Evolutionary conservation across 140 eudicot species (phyloP).

Genomic region (Senecio squalidus): DNA sequence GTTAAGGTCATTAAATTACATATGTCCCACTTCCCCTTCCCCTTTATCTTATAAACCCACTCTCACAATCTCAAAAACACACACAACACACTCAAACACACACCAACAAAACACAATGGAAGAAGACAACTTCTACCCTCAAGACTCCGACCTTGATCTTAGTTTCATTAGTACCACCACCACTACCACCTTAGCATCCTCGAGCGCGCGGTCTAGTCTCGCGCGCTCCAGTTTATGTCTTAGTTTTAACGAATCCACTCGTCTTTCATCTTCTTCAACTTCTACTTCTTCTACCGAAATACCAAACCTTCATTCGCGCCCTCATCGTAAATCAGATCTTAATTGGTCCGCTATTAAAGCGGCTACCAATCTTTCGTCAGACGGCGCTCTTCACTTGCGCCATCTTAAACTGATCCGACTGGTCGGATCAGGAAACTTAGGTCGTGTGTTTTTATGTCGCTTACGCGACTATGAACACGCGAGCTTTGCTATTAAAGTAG

Average conservation of each 20-base stretch:
- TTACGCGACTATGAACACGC: conserved; percentile 79
- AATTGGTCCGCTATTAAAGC: conserved; percentile 78
- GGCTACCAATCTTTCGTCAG: conserved; percentile 69
- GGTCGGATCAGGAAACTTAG: conserved; percentile 88
- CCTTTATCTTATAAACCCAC: conserved; percentile 14
- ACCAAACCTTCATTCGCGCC: conserved; percentile 54
- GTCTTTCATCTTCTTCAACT: conserved; percentile 44
- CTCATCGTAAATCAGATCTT: conserved; percentile 66
- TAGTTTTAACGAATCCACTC: conserved; percentile 77
- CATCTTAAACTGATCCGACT: conserved; percentile 86
- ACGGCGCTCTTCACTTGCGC: conserved; percentile 72
- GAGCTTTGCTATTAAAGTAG: conserved; percentile 78
- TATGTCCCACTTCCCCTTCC: conserved; percentile 28
- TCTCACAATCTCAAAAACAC: background rate
- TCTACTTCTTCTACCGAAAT: conserved; percentile 32
- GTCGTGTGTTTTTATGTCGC: conserved; percentile 86
- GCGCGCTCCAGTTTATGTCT: conserved; percentile 82
- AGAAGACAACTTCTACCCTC: conserved; percentile 28
- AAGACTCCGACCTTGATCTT: conserved; percentile 68
- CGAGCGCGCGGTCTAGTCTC: conserved; percentile 66
- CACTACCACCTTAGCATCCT: conserved; percentile 25
- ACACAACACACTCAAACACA: background rate
- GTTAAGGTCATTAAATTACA: conserved; percentile 33
- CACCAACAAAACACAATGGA: conserved; percentile 10
- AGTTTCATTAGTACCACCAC: conserved; percentile 65